Evolutionary conservation across 306 rosid genomes (phyloP).

Genomic region (Geum urbanum): DNA sequence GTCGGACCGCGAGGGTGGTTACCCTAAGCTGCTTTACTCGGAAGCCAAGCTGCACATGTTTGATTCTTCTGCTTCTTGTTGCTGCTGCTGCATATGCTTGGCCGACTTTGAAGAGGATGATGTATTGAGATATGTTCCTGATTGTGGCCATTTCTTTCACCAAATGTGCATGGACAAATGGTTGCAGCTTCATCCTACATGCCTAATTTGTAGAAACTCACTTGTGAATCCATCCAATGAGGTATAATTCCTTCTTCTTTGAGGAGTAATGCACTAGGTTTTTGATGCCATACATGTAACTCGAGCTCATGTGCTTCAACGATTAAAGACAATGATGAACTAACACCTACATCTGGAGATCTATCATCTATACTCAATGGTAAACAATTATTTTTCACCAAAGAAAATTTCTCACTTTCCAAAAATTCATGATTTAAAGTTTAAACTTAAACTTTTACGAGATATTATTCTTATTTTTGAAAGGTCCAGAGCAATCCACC

Average conservation of each 20-base stretch:
- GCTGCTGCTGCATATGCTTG: slow-evolving; percentile 12
- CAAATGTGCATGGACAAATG: slow-evolving; percentile 19
- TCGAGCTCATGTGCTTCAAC: too few species aligned
- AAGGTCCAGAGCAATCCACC: too few species aligned
- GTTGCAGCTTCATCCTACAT: slow-evolving; percentile 21
- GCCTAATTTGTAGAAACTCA: slow-evolving; percentile 18
- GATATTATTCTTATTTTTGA: too few species aligned
- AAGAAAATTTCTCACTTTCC: too few species aligned
- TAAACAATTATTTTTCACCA: too few species aligned
- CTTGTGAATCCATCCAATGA: slow-evolving; percentile 1
- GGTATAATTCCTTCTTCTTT: background rate
- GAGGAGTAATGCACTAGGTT: too few species aligned
- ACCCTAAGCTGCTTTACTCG: slow-evolving; percentile 14
- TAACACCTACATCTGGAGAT: too few species aligned
- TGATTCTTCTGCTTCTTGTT: background rate
- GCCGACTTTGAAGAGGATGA: slow-evolving; percentile 15
- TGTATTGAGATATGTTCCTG: slow-evolving; percentile 11
- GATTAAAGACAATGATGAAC: too few species aligned
- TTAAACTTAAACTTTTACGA: too few species aligned
- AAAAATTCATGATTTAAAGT: too few species aligned
- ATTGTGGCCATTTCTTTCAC: slow-evolving; percentile 21
- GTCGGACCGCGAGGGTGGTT: background rate
- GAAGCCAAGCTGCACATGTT: slow-evolving; percentile 12
- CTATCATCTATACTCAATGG: too few species aligned
- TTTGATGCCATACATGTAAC: too few species aligned